These are phyloP conservation scores for Ganoderma boninense DNA, from an alignment of 1,284 basidiomycete species.

Conservation along the genomic window DNA sequence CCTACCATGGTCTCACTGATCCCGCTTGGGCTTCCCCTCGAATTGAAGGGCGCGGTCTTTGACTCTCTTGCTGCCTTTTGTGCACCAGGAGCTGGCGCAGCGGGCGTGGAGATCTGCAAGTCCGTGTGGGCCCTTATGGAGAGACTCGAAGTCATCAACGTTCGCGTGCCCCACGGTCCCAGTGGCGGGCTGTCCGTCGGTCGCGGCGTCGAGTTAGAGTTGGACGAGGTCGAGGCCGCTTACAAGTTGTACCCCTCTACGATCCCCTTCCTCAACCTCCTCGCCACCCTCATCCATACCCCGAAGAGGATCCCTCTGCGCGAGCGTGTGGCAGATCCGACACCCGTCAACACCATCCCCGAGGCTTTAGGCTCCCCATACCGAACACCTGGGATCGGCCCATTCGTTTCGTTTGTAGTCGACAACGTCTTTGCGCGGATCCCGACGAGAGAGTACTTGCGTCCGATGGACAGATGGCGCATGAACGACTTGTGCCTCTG, in stretches of 20 bases:
- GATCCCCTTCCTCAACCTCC: constrained; percentile 86
- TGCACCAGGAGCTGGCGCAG: constrained; percentile 72
- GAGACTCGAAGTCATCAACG: constrained; percentile 84
- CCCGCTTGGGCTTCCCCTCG: constrained; percentile 85
- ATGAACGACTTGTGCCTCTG: constrained; percentile 87
- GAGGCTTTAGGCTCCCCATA: constrained; percentile 80
- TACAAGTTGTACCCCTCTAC: constrained; percentile 87
- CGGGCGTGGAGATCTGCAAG: constrained; percentile 83
- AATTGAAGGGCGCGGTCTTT: constrained; percentile 90
- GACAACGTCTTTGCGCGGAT: constrained; percentile 87
- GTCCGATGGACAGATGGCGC: constrained; percentile 85
- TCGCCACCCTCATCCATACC: constrained; percentile 83
- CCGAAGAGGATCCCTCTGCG: constrained; percentile 71
- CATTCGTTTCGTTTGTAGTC: constrained; percentile 86
- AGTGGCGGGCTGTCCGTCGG: constrained; percentile 56
- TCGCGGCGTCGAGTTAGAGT: constrained; percentile 80
- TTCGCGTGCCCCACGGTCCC: constrained; percentile 55
- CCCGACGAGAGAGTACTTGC: constrained; percentile 75
- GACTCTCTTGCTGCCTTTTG: constrained; percentile 89
- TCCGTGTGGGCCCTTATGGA: constrained; percentile 89
- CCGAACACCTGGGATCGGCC: constrained; percentile 78
- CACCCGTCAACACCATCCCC: constrained; percentile 77
- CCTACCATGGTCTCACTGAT: constrained; percentile 82
- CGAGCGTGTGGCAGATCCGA: constrained; percentile 65
- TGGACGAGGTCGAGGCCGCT: constrained; percentile 87